phyloP scores from a whole-genome alignment of 345 rosid species.

The Gossypium mustelinum region DNA sequence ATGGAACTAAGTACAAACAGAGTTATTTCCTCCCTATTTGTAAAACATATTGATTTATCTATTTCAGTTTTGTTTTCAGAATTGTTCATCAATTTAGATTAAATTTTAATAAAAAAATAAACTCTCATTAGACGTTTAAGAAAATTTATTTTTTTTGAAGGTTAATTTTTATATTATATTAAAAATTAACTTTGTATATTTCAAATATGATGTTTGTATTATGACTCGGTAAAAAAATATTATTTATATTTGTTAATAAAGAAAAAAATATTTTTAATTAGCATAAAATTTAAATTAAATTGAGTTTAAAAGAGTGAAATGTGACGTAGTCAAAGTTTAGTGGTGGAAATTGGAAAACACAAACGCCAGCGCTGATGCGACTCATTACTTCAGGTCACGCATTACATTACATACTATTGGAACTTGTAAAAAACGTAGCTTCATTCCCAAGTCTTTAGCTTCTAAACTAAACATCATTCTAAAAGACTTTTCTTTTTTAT shows the following conservation, averaged over 20 bases:
- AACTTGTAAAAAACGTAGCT: constrained; percentile 17
- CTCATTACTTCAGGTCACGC: neutral
- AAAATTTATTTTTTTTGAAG: neutral
- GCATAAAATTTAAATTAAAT: neutral
- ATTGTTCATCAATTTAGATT: neutral
- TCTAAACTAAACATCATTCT: too few species aligned
- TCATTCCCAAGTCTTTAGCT: constrained; percentile 17
- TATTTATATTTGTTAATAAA: too few species aligned
- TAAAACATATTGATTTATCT: too few species aligned
- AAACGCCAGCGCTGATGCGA: constrained; percentile 22
- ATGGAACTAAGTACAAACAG: too few species aligned
- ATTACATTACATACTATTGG: neutral
- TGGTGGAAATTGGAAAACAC: neutral
- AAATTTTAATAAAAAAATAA: neutral
- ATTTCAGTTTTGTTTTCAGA: neutral
- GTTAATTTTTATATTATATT: too few species aligned
- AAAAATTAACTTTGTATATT: too few species aligned
- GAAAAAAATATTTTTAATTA: neutral
- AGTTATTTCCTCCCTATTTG: too few species aligned
- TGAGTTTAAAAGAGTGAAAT: neutral
- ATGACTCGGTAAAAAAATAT: too few species aligned
- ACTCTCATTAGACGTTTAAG: neutral
- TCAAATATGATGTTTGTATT: too few species aligned
- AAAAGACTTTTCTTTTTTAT: too few species aligned
- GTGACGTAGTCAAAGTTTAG: neutral